phyloP scores from a whole-genome alignment of 169 alveolate genomes.

The Theileria annulata region DNA sequence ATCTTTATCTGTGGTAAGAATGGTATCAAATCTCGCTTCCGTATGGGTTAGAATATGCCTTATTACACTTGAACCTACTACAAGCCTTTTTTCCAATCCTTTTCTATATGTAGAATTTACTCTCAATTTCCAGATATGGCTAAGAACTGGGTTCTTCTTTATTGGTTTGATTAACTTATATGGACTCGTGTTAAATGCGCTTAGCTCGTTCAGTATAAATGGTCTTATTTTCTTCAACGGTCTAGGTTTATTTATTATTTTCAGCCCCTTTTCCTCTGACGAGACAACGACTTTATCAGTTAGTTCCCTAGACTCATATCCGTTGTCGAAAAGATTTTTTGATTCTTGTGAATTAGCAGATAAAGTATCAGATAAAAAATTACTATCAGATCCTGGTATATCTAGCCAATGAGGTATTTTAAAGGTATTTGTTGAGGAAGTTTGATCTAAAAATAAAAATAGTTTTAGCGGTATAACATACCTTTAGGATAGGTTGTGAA shows the following conservation, averaged over 20 bases:
- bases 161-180: conserved; percentile 29
- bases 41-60: conserved; percentile 53
- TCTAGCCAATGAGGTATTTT: conserved; percentile 15
- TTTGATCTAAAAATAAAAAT: conserved; percentile 7
- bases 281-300: too few relatives aligned
- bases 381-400: not conserved
- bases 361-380: not conserved
- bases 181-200: conserved; percentile 45
- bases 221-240: conserved; percentile 52
- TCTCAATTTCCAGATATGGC: conserved; percentile 58
- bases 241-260: not conserved
- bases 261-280: not conserved
- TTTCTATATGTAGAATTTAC: conserved; percentile 43
- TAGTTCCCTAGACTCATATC: not conserved
- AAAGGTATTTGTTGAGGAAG: not conserved
- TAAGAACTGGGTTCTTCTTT: conserved; percentile 50
- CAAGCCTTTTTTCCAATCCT: conserved; percentile 26
- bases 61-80: conserved; percentile 25
- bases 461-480: not conserved
- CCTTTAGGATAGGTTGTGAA: not conserved
- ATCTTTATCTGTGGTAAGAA: conserved; percentile 31
- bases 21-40: conserved; percentile 18
- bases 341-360: not conserved
- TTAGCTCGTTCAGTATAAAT: conserved; percentile 34
- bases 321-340: not conserved